These are phyloP conservation scores for Clathrospora elynae DNA, from an alignment of 2,329 filamentous ascomycete species.

Conservation along the genomic window DNA sequence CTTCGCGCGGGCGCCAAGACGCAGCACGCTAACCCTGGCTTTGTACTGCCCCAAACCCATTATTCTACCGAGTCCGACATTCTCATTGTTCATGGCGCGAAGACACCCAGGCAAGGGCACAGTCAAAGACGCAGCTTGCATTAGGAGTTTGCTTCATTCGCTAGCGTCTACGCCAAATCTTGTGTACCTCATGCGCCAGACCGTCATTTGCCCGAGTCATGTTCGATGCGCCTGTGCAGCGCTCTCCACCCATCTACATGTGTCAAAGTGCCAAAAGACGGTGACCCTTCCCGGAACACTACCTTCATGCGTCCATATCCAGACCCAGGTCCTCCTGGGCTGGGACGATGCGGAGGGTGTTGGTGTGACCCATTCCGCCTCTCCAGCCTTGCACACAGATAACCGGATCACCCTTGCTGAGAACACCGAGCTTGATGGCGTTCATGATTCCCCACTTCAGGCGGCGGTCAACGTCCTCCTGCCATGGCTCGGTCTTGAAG, in stretches of 20 bases:
- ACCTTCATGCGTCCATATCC: constrained; percentile 51
- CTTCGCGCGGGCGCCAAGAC: constrained; percentile 15
- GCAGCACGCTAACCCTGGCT: constrained; percentile 2
- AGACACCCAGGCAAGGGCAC: too few species aligned
- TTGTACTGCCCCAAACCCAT: constrained; percentile 6
- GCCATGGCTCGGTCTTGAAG: constrained; percentile 91
- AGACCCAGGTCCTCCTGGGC: constrained; percentile 58
- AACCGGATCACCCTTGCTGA: constrained; percentile 73
- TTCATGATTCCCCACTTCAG: constrained; percentile 95
- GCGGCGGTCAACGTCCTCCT: constrained; percentile 96
- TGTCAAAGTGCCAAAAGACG: constrained; percentile 18
- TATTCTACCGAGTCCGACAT: too few species aligned
- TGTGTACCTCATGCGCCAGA: constrained; percentile 25
- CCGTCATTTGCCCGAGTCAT: constrained; percentile 37
- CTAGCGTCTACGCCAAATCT: constrained; percentile 34
- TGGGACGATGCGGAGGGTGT: constrained; percentile 67
- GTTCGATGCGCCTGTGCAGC: constrained; percentile 19
- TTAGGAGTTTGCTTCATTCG: constrained; percentile 23
- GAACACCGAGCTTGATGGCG: constrained; percentile 79
- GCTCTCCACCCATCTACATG: constrained; percentile 21
- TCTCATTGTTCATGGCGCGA: too few species aligned
- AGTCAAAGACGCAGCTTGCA: constrained; percentile 7
- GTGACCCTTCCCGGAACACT: constrained; percentile 10
- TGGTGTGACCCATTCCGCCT: constrained; percentile 90
- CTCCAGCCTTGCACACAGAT: constrained; percentile 90